These are phyloP conservation scores for Picochlorum sp. DNA, from an alignment of 139 green algal genomes.

Conservation along the genomic window DNA sequence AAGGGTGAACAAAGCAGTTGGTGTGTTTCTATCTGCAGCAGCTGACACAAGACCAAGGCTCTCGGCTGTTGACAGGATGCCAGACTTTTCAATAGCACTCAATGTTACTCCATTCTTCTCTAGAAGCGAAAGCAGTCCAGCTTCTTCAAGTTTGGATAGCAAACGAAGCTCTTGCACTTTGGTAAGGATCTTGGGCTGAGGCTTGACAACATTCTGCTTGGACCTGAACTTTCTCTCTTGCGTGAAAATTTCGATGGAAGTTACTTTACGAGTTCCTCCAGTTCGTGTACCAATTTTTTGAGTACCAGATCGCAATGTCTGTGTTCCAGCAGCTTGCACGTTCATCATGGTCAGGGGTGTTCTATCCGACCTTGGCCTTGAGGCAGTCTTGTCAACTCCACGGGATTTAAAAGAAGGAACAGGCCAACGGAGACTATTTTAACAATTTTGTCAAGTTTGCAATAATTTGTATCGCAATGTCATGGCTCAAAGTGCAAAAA, in stretches of 20 bases:
- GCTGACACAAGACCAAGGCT: conserved; percentile 44
- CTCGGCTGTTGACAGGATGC: conserved; percentile 61
- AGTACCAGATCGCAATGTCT: conserved; percentile 10
- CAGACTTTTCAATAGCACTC: conserved; percentile 58
- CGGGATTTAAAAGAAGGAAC: too few species aligned
- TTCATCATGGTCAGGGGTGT: background rate
- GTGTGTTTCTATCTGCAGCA: conserved; percentile 42
- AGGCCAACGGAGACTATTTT: too few species aligned
- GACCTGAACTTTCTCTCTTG: conserved; percentile 25
- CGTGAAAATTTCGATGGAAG: conserved; percentile 29
- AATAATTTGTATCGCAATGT: too few species aligned
- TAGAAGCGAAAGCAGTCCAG: conserved; percentile 47
- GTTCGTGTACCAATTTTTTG: conserved; percentile 17
- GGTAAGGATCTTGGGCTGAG: conserved; percentile 22
- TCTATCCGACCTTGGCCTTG: background rate
- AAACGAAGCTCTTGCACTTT: conserved; percentile 46
- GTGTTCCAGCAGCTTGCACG: conserved; percentile 1
- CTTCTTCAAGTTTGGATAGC: conserved; percentile 50
- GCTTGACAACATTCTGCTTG: conserved; percentile 21
- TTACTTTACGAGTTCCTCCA: conserved; percentile 14
- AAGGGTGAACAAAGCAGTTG: conserved; percentile 26
- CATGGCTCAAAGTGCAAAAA: too few species aligned
- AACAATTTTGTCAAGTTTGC: too few species aligned
- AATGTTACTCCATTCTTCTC: conserved; percentile 62
- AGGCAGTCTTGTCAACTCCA: background rate